Base-by-base conservation (phyloP, 2,329 filamentous ascomycete genomes). In the Trichoderma hamatum region DNA sequence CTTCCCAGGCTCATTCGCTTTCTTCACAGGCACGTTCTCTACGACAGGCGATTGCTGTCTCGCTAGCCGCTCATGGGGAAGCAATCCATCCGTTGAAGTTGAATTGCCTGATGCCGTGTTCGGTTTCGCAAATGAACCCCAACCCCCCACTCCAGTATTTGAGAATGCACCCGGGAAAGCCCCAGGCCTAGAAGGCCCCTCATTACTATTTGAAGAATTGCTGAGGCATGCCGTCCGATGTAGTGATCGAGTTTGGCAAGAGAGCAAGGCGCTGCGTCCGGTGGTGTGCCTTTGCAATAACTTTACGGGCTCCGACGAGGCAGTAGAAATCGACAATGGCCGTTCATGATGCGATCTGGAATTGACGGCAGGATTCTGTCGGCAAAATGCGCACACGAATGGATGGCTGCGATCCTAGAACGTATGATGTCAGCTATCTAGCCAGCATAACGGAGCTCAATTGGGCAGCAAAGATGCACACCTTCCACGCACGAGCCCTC, bases 341-440 rank as follows among this genome's bases (percentile, higher is more conserved):
- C 59, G 43, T 36, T 56, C 46, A 68, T 61, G 28, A 5, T 34
- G 52, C 65, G 55, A 51, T 67, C 26, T 70, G 62, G 67, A 67
- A 61, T 67, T 68, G 30, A 73, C 69, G 63, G 73, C 72, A 64
- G 76, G 73, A 72, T 74, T 75, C 66, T 76, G 76, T 70, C 77
- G 79, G 73, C 81, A 83, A 73, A 77, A 74, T 60, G 78, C 75
- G 78, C 81, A 83, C 62, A 83, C 76, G 74, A 81, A 82, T 61
- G 77, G 75, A 74, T 78, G 77, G 72, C 76, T 74, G 70, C 76
- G 79, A 73, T 78, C 76, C 81, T 82, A 5, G 36, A 58, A 64
- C 68, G 7, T 51, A 64, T 56, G 54, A 66, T 67, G 64, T 66
- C 49, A 63, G 66, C 71, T 67, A 66, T 46, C 11, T 34, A 39